Evolutionary conservation across 176 grass and related monocot species (phyloP).

Genomic region (Carex myosuroides): DNA sequence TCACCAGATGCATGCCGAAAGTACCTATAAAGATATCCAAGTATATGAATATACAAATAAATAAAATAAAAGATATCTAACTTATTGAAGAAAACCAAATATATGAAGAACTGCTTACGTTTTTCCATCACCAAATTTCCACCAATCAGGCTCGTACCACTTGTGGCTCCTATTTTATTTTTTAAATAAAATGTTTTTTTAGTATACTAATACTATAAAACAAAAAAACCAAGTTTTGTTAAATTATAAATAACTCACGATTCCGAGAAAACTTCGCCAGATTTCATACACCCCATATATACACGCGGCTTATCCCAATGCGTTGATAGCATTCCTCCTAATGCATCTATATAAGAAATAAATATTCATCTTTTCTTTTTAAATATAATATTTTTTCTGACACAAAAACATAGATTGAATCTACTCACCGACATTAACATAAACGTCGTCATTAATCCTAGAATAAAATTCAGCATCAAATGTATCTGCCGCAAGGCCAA

Average conservation of each 20-base stretch:
- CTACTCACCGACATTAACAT: slow-evolving; percentile 91
- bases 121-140: slow-evolving; percentile 99
- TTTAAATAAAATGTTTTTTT: slow-evolving; percentile 22
- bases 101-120: slow-evolving; percentile 49
- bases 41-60: slow-evolving; percentile 22
- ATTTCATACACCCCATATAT: slow-evolving; percentile 99
- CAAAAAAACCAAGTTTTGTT: slow-evolving; percentile 2
- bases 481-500: slow-evolving; percentile 60
- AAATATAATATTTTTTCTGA: slow-evolving; percentile 5
- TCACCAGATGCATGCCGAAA: slow-evolving; percentile 95
- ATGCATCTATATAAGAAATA: slow-evolving; percentile 65
- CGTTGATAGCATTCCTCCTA: slow-evolving; percentile 68
- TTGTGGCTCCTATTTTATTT: slow-evolving; percentile 67
- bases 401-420: neutral
- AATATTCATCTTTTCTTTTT: slow-evolving; percentile 5
- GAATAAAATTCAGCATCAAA: slow-evolving; percentile 97
- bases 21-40: slow-evolving; percentile 53
- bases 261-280: slow-evolving; percentile 98
- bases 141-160: slow-evolving; percentile 99
- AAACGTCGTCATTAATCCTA: slow-evolving; percentile 93
- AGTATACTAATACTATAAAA: slow-evolving; percentile 15
- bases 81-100: slow-evolving; percentile 13
- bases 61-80: slow-evolving; percentile 3
- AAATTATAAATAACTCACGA: slow-evolving; percentile 57
- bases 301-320: slow-evolving; percentile 81